A percentile compares a stretch with the other conserved stretches of the same genome.
These are phyloP conservation scores for Dioscorea alata DNA, from an alignment of 106 monocot species.

Conservation along the genomic window DNA sequence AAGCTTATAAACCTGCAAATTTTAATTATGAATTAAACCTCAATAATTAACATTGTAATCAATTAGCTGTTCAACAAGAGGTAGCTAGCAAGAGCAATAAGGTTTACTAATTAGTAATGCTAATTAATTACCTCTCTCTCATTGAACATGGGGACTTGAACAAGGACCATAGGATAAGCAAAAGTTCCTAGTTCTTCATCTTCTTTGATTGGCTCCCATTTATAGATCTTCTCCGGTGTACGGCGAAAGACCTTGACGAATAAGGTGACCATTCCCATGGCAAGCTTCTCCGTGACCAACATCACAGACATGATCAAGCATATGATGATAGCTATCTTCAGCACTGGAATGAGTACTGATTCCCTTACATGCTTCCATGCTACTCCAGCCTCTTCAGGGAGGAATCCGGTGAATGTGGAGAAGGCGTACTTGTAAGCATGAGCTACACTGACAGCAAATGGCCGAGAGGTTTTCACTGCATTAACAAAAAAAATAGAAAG, in stretches of 20 bases:
- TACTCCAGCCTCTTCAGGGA: neutral
- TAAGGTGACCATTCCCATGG: slow-evolving; percentile 9
- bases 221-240: slow-evolving; percentile 7
- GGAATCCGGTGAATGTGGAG: neutral
- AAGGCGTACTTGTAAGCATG: neutral
- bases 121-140: slow-evolving; percentile 5
- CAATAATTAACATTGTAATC: no score
- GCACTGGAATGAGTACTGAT: slow-evolving; percentile 11
- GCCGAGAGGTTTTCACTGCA: neutral
- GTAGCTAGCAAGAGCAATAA: neutral
- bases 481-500: neutral
- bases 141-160: slow-evolving; percentile 7
- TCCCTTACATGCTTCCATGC: slow-evolving; percentile 10
- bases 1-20: neutral
- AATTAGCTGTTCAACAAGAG: neutral
- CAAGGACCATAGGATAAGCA: slow-evolving; percentile 2
- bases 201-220: neutral
- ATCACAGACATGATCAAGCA: slow-evolving; percentile 34
- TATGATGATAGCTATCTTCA: slow-evolving; percentile 3
- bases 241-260: slow-evolving; percentile 17
- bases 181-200: neutral
- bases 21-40: neutral
- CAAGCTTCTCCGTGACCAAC: slow-evolving; percentile 22
- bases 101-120: neutral
- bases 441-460: neutral